Conservation (phyloP, 2,329 filamentous ascomycete genomes). For the Ploettnerulaceae sp. region DNA sequence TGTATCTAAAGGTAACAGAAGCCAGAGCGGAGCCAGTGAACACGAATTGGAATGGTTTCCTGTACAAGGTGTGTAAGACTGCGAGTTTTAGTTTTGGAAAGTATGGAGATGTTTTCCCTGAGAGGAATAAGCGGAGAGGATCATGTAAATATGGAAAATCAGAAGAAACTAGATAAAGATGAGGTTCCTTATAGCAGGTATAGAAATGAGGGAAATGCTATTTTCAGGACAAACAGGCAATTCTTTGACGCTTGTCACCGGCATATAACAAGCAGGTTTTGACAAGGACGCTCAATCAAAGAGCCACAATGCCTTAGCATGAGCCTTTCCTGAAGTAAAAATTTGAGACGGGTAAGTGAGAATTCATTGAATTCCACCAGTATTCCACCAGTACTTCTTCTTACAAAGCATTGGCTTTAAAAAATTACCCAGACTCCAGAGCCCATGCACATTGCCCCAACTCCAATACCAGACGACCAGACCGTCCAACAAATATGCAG, state of each 20-base stretch:
- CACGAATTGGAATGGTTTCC: too few species aligned
- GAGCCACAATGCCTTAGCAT: too few species aligned
- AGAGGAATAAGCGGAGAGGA: neutral
- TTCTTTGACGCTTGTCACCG: neutral
- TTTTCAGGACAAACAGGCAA: neutral
- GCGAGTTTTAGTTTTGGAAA: constrained; percentile 1
- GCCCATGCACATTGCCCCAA: constrained; percentile 10
- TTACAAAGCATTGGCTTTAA: constrained; percentile 4
- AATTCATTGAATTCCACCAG: constrained; percentile 5
- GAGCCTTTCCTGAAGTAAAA: too few species aligned
- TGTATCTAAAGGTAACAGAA: neutral
- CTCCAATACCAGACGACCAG: constrained; percentile 10
- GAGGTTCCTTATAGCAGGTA: neutral
- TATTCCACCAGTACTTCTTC: too few species aligned
- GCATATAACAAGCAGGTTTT: neutral
- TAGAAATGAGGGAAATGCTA: neutral
- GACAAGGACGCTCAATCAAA: neutral
- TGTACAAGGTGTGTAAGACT: neutral
- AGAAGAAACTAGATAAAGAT: neutral
- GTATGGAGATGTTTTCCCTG: constrained; percentile 5
- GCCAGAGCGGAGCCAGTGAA: too few species aligned
- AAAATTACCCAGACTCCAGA: constrained; percentile 7
- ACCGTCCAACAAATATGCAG: constrained; percentile 12
- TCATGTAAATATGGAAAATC: neutral
- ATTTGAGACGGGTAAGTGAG: neutral